A percentile compares a stretch with the other conserved stretches of the same genome.
These are phyloP conservation scores for Olyra latifolia DNA, from an alignment of 176 grass and related monocot genomes.

Conservation along the genomic window DNA sequence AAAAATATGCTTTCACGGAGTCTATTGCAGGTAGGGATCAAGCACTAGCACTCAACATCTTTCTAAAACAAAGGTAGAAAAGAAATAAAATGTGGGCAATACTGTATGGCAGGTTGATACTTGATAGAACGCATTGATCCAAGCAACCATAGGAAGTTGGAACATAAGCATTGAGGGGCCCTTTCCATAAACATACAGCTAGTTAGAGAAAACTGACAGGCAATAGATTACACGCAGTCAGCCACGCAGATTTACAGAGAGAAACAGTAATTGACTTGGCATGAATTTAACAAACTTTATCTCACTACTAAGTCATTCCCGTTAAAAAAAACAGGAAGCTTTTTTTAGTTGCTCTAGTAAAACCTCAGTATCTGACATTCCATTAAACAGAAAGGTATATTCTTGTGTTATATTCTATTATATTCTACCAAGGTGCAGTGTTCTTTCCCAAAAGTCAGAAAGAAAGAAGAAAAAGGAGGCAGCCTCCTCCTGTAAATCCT, in stretches of 20 bases:
- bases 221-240: not conserved
- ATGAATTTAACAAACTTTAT: not conserved
- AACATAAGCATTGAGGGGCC: not conserved
- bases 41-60: conserved; percentile 1
- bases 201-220: not conserved
- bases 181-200: not conserved
- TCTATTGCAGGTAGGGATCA: not conserved
- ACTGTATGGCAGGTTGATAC: conserved; percentile 9
- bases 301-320: not conserved
- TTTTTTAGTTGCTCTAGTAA: not conserved
- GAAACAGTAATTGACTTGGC: not conserved
- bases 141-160: conserved; percentile 22
- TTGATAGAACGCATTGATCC: not conserved
- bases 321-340: not conserved
- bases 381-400: not conserved
- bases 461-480: not conserved
- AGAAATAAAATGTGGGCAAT: not conserved
- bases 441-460: not conserved
- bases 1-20: not conserved
- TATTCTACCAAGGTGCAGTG: not conserved
- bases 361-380: not conserved
- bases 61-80: not conserved
- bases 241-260: not conserved
- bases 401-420: not conserved
- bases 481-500: not conserved